Percentiles rank a stretch among this genome's conserved stretches.
phyloP scores from a whole-genome alignment of 768 basidiomycete species.

The Sporobolomyces roseus region DNA sequence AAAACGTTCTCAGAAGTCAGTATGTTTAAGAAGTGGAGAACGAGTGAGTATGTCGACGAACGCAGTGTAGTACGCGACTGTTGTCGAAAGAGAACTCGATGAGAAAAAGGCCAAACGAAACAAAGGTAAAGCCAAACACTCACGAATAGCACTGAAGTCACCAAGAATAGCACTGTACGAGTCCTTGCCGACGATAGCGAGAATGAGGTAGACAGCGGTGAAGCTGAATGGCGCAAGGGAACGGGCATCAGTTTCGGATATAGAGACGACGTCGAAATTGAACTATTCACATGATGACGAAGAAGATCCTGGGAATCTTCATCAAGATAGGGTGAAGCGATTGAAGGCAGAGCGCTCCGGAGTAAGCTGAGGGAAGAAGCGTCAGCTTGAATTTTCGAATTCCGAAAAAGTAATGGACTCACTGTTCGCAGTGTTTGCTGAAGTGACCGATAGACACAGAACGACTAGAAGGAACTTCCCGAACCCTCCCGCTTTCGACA shows the following conservation, averaged over 20 bases:
- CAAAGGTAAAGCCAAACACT: neutral
- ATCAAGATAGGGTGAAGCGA: slow-evolving; percentile 29
- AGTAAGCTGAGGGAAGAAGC: neutral
- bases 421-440: slow-evolving; percentile 50
- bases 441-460: slow-evolving; percentile 49
- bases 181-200: slow-evolving; percentile 32
- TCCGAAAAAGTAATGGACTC: slow-evolving; percentile 45
- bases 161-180: slow-evolving; percentile 48
- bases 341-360: slow-evolving; percentile 33
- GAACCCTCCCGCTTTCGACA: slow-evolving; percentile 47
- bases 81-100: too few species aligned
- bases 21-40: too few species aligned
- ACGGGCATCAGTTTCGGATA: neutral
- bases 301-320: slow-evolving; percentile 32
- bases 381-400: neutral
- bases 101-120: neutral
- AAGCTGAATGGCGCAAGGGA: neutral
- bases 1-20: neutral
- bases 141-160: slow-evolving; percentile 52
- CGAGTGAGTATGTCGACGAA: neutral
- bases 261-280: neutral
- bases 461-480: slow-evolving; percentile 55
- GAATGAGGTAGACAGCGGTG: slow-evolving; percentile 21
- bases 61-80: slow-evolving; percentile 37
- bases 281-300: slow-evolving; percentile 16